Base-by-base conservation (phyloP, 192 early-diverging fungal genomes). In the Mortierella alpina region DNA sequence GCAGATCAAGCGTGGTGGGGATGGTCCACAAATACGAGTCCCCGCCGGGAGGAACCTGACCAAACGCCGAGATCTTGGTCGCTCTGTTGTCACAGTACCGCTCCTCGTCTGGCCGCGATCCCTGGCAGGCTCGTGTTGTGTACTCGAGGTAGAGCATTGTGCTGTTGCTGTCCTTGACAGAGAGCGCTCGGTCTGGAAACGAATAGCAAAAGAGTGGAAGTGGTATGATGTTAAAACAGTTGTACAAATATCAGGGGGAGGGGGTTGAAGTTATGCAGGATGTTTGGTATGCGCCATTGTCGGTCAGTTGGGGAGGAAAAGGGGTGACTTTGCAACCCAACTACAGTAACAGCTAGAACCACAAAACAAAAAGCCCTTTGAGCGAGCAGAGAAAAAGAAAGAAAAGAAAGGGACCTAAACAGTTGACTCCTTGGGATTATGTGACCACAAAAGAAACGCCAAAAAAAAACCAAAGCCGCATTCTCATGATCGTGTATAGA, bases 121-220 rank as follows among this genome's bases (percentile, higher is more conserved):
- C 74, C 14, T 22, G 47, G 42, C 74, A 76, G 23, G 61, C 60
- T 2, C 74, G 66, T 1, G 74, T 76, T 5, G 52, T 69, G 62
- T 76, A 76, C 64, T 76, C 74, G 3, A 76, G 62, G 13, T 69
- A 76, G 49, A 76, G 66, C 74, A 76, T 76, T 0, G 66, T 70
- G 47, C 44, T 51, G 47, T 65, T 69, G 55, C 74, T 76, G 22
- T 69, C 66, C n/a, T 22, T 23, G 18, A 59, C 49, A 14, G 66
- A 53, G 18, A 76, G 60, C 0, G 66, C 13, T 12, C 49, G 23
- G 41, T 40, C 74, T 76, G 18, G 6, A 42, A 20, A 13, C 15
- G 42, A 67, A 47, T 60, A 13, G 18, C 0, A 42, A 20, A 13
- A 42, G 42, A 67, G 22, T 60, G 2, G 14, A 10, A n/a, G 9